These are phyloP conservation scores for Ambrosia artemisiifolia DNA, from an alignment of 129 eudicot genomes.

Conservation along the genomic window DNA sequence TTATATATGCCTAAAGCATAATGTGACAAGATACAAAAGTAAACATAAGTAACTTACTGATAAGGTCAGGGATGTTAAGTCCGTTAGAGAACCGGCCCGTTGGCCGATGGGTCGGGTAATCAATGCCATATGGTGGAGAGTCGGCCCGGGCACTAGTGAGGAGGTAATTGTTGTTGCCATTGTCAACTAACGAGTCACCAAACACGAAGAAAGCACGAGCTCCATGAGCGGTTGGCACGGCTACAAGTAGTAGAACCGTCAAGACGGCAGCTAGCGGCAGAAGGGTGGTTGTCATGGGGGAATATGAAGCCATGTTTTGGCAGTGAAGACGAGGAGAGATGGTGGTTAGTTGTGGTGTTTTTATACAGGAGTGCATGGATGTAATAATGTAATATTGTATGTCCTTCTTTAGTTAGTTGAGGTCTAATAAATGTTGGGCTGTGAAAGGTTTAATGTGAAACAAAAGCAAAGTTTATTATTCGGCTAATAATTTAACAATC, in stretches of 20 bases:
- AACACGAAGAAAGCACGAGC: slow-evolving; percentile 76
- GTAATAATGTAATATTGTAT: too few relatives aligned
- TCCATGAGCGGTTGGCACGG: slow-evolving; percentile 26
- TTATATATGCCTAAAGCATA: neutral
- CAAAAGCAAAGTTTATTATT: neutral
- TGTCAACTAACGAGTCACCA: slow-evolving; percentile 80
- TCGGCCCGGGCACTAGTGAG: slow-evolving; percentile 68
- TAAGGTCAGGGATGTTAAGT: slow-evolving; percentile 63
- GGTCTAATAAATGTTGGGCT: slow-evolving; percentile 30
- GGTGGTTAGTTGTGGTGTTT: slow-evolving; percentile 27
- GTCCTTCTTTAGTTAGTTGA: slow-evolving; percentile 36
- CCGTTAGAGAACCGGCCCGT: slow-evolving; percentile 85
- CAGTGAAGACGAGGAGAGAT: slow-evolving; percentile 7
- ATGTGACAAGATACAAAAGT: neutral
- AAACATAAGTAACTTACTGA: slow-evolving; percentile 39
- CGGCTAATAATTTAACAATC: neutral
- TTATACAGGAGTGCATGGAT: slow-evolving; percentile 29
- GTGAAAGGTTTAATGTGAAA: neutral
- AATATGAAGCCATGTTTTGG: slow-evolving; percentile 21
- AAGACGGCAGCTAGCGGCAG: neutral
- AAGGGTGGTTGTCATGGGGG: neutral
- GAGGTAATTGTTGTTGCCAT: slow-evolving; percentile 76
- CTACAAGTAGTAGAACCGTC: slow-evolving; percentile 13
- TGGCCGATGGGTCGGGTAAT: slow-evolving; percentile 57
- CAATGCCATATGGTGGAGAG: slow-evolving; percentile 75